Base-by-base conservation (phyloP, 1,284 basidiomycete genomes). In the Anthracocystis walkeri region DNA sequence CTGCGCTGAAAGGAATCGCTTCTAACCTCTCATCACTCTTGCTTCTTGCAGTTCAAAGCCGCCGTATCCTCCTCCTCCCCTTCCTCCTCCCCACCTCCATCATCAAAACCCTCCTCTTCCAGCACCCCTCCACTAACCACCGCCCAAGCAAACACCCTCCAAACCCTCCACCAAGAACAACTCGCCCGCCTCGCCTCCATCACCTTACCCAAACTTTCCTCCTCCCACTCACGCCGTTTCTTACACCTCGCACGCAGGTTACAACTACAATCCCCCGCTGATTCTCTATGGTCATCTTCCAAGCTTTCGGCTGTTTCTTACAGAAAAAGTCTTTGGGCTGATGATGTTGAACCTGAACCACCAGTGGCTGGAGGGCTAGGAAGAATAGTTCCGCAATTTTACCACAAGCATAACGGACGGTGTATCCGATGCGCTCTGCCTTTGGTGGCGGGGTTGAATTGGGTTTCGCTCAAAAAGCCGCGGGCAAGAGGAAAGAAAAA, bases 141-240 rank as follows among this genome's bases (percentile, higher is more conserved):
- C 23, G 4, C 57, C 1, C 60, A 71, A 51, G 60, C 55, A 6
- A 71, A 71, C 40, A 59, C 29, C 3, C 40, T 71, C 0, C 73
- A 75, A 48, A 42, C 68, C 1, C 23, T 71, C 3, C 73, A 75
- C 27, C 68, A 75, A 41, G 73, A 75, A 16, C 65, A 67, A 4
- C 57, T 75, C 2, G 64, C 73, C 0, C 60, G 68, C 8, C 41
- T 71, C 23, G 51, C 61, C 8, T 46, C 49, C 18, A 44, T 35
- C 8, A 59, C 51, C 5, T 52, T 75, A 5, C 73, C 73, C 11
- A 55, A 62, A 7, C 62, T 75, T 7, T 60, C 73, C 0, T 46
- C 68, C 4, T 35, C 56, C 4, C 73, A 75, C n/a, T 71, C 68
- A 1, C 60, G 58, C 1, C 54, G 54, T 2, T 75, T 75, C 21